Conservation (phyloP, 2,329 filamentous ascomycete genomes). For the Alternaria panax region DNA sequence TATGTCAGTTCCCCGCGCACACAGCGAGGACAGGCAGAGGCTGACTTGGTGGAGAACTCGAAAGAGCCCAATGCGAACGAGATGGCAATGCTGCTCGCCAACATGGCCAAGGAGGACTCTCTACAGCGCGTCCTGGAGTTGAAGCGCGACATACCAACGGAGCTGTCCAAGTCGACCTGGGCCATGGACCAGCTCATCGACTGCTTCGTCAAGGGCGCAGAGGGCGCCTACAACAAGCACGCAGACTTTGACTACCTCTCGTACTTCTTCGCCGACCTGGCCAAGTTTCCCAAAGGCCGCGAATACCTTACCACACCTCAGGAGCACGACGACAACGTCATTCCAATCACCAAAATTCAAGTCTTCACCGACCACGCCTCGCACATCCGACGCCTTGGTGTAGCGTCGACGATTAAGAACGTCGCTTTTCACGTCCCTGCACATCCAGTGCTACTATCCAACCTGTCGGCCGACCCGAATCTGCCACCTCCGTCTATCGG, state of each 20-base stretch:
- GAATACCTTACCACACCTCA: constrained; percentile 77
- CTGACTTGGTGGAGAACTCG: constrained; percentile 60
- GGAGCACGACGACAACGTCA: constrained; percentile 74
- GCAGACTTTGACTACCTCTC: constrained; percentile 92
- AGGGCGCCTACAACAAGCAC: constrained; percentile 80
- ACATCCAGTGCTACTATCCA: constrained; percentile 72
- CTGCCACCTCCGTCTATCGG: constrained; percentile 63
- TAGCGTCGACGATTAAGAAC: constrained; percentile 96
- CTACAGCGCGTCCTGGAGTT: constrained; percentile 73
- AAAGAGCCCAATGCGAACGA: constrained; percentile 85
- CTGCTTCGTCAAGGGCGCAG: constrained; percentile 91
- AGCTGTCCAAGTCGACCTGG: constrained; percentile 74
- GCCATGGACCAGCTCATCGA: constrained; percentile 93
- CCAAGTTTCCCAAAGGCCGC: constrained; percentile 76
- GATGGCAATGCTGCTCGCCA: constrained; percentile 90
- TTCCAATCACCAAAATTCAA: constrained; percentile 90
- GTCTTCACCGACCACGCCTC: constrained; percentile 94
- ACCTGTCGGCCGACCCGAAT: constrained; percentile 39
- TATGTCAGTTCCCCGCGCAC: constrained; percentile 63
- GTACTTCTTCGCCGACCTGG: constrained; percentile 92
- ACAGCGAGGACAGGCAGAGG: not conserved
- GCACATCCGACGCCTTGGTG: constrained; percentile 84
- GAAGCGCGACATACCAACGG: constrained; percentile 72
- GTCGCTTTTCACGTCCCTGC: constrained; percentile 80
- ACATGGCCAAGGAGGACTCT: constrained; percentile 81